Conservation (phyloP, 495 filamentous ascomycete species). For the Aspergillus bridgeri region DNA sequence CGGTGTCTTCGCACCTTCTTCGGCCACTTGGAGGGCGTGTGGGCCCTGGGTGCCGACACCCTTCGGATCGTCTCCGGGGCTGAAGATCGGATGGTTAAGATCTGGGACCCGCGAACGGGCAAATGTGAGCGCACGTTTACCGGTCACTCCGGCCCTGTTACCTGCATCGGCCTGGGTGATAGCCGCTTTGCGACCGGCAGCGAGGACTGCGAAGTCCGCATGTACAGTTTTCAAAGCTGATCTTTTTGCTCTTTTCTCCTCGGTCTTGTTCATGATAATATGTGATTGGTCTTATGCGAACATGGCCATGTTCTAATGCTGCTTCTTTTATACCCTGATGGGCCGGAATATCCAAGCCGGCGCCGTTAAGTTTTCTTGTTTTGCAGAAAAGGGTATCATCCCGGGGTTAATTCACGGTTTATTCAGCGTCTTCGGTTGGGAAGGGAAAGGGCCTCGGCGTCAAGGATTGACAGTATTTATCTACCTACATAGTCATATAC, state of each 20-base stretch:
- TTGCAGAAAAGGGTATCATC: not conserved
- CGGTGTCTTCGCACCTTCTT: slow-evolving; percentile 88
- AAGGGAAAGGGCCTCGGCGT: not conserved
- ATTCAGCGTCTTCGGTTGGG: not conserved
- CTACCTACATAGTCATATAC: not conserved
- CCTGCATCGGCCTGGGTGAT: slow-evolving; percentile 86
- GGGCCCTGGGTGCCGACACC: slow-evolving; percentile 89
- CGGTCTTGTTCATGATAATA: not conserved
- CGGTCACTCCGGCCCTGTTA: slow-evolving; percentile 86
- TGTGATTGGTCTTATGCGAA: not conserved
- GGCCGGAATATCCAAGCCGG: not conserved
- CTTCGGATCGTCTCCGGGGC: slow-evolving; percentile 84
- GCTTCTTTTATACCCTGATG: not conserved
- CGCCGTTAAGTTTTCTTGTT: not conserved
- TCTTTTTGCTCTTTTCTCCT: not conserved
- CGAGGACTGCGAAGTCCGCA: slow-evolving; percentile 85
- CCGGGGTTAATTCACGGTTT: not conserved
- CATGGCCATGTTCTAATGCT: not conserved
- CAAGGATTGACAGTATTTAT: not conserved
- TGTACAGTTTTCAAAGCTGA: slow-evolving; percentile 74
- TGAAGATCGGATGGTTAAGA: slow-evolving; percentile 92
- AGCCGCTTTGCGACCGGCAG: slow-evolving; percentile 82
- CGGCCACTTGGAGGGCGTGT: slow-evolving; percentile 93
- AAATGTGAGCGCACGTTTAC: slow-evolving; percentile 88
- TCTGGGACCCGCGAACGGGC: slow-evolving; percentile 91